These are phyloP conservation scores for Citrus glauca DNA, from an alignment of 345 rosid genomes.

Conservation along the genomic window DNA sequence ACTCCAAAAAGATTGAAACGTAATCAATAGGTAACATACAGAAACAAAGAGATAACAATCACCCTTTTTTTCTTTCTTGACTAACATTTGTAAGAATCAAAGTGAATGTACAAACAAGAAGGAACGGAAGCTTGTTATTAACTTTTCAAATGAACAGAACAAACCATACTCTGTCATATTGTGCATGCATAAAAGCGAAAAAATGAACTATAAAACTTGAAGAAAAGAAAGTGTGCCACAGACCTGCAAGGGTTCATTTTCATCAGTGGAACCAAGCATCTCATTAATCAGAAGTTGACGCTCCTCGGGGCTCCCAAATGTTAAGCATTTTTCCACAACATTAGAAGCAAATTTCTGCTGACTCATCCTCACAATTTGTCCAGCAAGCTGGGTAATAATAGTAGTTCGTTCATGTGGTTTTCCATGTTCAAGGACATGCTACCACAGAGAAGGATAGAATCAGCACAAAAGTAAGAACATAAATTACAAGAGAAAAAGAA, in stretches of 20 bases:
- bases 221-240: slow-evolving; percentile 12
- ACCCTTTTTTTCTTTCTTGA: neutral
- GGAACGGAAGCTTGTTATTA: neutral
- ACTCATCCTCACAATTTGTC: slow-evolving; percentile 95
- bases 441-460: slow-evolving; percentile 16
- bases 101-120: neutral
- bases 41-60: neutral
- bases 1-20: neutral
- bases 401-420: slow-evolving; percentile 74
- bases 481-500: neutral
- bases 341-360: slow-evolving; percentile 98
- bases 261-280: slow-evolving; percentile 91
- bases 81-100: neutral
- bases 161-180: neutral
- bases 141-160: neutral
- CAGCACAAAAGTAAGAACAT: neutral
- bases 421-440: slow-evolving; percentile 94
- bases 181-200: neutral
- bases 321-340: slow-evolving; percentile 90
- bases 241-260: slow-evolving; percentile 98
- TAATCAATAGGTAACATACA: neutral
- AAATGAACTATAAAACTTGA: neutral
- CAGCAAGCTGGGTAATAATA: slow-evolving; percentile 74
- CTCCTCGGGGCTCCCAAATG: slow-evolving; percentile 82
- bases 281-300: slow-evolving; percentile 80